Conservation (phyloP, 1,284 basidiomycete species). For the Cryptococcus amylolentus region DNA sequence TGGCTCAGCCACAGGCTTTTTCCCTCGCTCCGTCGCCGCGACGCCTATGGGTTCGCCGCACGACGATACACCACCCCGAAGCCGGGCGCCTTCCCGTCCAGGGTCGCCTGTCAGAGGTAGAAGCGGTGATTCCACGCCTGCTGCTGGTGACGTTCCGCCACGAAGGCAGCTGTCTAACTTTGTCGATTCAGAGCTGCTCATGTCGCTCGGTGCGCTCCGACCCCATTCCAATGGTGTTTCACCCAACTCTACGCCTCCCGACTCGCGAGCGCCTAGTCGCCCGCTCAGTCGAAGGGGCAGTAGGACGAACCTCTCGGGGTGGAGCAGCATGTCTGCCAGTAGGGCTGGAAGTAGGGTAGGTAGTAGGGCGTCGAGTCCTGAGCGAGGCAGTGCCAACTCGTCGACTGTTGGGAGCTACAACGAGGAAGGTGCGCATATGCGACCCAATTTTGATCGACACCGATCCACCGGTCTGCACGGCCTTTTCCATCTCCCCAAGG, state of each 20-base stretch:
- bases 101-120: conserved; percentile 30
- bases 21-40: conserved; percentile 21
- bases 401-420: conserved; percentile 12
- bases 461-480: conserved; percentile 16
- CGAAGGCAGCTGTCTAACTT: conserved; percentile 61
- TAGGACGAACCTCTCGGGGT: conserved; percentile 28
- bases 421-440: conserved; percentile 8
- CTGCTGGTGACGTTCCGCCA: conserved; percentile 38
- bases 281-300: conserved; percentile 43
- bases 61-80: conserved; percentile 32
- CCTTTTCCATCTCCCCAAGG: conserved; percentile 27
- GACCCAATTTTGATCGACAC: conserved; percentile 11
- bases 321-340: conserved; percentile 23
- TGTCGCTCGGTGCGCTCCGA: conserved; percentile 56
- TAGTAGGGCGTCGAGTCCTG: conserved; percentile 53
- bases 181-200: conserved; percentile 74
- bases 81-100: conserved; percentile 44
- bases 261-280: conserved; percentile 38
- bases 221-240: conserved; percentile 33
- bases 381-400: conserved; percentile 23
- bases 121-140: conserved; percentile 13
- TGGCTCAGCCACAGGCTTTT: conserved; percentile 26
- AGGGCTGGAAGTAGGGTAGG: conserved; percentile 48
- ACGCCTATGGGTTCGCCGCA: conserved; percentile 28
- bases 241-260: conserved; percentile 42